Evolutionary conservation across 2,329 filamentous ascomycete genomes (phyloP), one percentile per base, ranked within the genome.

Genomic region (Cytospora paraplurivora): DNA sequence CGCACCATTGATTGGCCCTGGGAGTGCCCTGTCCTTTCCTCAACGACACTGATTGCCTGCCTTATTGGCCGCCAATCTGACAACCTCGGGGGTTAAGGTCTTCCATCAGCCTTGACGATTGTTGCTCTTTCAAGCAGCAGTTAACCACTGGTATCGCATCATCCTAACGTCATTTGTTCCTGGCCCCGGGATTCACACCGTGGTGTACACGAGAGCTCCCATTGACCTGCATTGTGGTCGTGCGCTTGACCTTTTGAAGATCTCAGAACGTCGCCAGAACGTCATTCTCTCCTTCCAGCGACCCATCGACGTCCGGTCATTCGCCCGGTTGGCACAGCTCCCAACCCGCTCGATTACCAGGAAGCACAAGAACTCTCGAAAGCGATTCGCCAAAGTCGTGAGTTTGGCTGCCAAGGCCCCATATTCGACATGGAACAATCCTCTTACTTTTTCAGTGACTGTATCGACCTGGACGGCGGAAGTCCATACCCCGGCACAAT

Each of bases 401-500:
- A 61, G 49, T 21, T 49, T 38, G 59, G 59, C 59, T 61, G 51
- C 41, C 51, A 55, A 61, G 51, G 38, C 59, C 51, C 41, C 21
- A 32, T 53, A 33, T 44, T 27, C 62, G 61, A 63, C 49, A 71
- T 71, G 69, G 69, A 71, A 55, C 54, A 64, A 47, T 59, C 67
- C 13, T 64, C 70, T 51, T 67, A 69, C 53, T 71, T 69, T 58
- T 68, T 69, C 55, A 67, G 63, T 56, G 69, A 72, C 51, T 68
- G 61, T 32, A 35, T 72, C 56, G 68, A 68, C 50, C 65, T 70
- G 32, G 64, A 67, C 32, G 68, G 67, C 44, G 47, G 64, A 33
- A 62, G 61, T 41, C 19, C 68, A 15, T 70, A 67, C 49, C 66
- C 68, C 17, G 68, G 64, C 37, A 64, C 65, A 37, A 67, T 68